Conservation (phyloP, 176 grass and related monocot genomes). For the Triticum turgidum region DNA sequence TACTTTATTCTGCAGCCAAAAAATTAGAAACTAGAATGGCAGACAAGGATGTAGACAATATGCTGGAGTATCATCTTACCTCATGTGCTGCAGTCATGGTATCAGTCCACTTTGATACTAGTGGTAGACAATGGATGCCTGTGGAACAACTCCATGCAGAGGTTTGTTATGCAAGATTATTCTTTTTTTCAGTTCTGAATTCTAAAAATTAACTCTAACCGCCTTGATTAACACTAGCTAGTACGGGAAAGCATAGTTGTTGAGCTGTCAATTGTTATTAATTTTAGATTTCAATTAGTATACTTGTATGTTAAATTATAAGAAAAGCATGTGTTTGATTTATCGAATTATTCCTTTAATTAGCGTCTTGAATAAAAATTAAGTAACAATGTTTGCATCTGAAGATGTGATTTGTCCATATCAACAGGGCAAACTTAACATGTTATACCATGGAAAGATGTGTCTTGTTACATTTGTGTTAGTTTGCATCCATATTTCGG, state of each 20-base stretch:
- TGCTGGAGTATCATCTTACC: constrained; percentile 45
- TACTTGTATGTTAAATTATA: background rate
- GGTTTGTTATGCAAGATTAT: constrained; percentile 43
- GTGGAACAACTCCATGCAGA: constrained; percentile 53
- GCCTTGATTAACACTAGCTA: background rate
- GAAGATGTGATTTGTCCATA: background rate
- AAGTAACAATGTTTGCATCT: background rate
- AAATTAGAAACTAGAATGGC: constrained; percentile 23
- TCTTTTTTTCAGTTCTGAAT: constrained; percentile 9
- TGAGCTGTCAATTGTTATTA: constrained; percentile 5
- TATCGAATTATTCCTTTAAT: background rate
- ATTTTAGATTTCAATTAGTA: background rate
- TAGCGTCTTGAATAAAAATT: background rate
- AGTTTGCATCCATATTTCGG: background rate
- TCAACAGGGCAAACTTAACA: background rate
- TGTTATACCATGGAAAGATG: background rate
- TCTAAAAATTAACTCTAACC: background rate
- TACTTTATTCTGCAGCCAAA: constrained; percentile 28
- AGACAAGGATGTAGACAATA: constrained; percentile 42
- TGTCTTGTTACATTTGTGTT: background rate
- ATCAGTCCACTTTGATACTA: constrained; percentile 30
- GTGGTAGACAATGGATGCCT: constrained; percentile 39
- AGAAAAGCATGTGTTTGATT: background rate
- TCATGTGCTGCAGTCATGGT: constrained; percentile 40
- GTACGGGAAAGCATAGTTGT: background rate